Conservation (phyloP, 2,329 filamentous ascomycete species). For the Neopestalotiopsis sp. region DNA sequence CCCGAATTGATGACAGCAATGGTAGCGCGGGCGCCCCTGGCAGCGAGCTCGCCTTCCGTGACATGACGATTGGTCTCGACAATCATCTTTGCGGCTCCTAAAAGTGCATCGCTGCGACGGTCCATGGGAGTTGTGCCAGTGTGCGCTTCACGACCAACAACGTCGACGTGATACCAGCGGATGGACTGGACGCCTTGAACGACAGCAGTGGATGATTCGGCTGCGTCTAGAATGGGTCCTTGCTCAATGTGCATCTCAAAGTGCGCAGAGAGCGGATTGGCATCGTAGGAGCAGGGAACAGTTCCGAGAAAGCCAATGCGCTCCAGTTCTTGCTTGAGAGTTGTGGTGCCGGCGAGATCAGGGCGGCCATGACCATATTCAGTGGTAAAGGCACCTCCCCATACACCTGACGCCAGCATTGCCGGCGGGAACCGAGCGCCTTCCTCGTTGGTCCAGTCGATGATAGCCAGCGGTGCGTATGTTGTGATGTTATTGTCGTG, state of each 20-base stretch:
- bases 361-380: background rate
- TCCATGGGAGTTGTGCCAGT: slow-evolving; percentile 38
- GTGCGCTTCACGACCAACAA: slow-evolving; percentile 39
- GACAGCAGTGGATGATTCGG: slow-evolving; percentile 23
- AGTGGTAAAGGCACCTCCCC: background rate
- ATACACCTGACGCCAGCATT: too few species aligned
- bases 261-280: slow-evolving; percentile 26
- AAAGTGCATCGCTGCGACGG: slow-evolving; percentile 30
- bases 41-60: background rate
- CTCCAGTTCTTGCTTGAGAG: slow-evolving; percentile 25
- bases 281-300: slow-evolving; percentile 21
- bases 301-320: slow-evolving; percentile 26
- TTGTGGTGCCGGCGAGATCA: background rate
- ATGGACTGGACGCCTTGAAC: slow-evolving; percentile 30
- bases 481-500: slow-evolving; percentile 71
- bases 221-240: slow-evolving; percentile 24
- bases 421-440: background rate
- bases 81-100: slow-evolving; percentile 28
- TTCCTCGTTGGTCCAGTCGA: slow-evolving; percentile 72
- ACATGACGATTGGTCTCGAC: background rate
- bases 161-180: slow-evolving; percentile 34
- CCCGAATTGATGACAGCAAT: background rate
- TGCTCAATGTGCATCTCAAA: slow-evolving; percentile 32
- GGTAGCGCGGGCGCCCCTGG: background rate
- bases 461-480: slow-evolving; percentile 70